Evolutionary conservation across 805 yeast species (phyloP).

Genomic region (Diddensiella caesifluorescens): DNA sequence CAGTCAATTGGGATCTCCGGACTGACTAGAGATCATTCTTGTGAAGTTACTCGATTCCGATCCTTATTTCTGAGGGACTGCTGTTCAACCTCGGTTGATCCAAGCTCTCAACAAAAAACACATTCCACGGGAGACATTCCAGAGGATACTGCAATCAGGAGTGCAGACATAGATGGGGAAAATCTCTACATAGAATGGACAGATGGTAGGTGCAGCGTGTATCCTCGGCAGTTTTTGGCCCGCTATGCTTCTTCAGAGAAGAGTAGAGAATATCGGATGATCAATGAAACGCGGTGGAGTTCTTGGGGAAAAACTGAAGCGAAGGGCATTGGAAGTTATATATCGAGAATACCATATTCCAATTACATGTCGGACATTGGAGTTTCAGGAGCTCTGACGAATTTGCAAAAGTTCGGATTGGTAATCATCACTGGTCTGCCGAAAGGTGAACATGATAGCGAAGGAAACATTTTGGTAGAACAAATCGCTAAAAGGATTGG

Average conservation of each 20-base stretch:
- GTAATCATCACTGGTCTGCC: constrained; percentile 53
- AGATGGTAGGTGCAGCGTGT: constrained; percentile 42
- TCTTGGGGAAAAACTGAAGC: constrained; percentile 8
- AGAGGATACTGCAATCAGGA: constrained; percentile 32
- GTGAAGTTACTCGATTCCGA: constrained; percentile 20
- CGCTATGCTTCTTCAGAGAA: constrained; percentile 37
- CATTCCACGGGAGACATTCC: constrained; percentile 51
- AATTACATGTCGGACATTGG: no score
- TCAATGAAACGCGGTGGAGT: constrained; percentile 26
- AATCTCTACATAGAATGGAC: constrained; percentile 43
- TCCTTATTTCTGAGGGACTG: constrained; percentile 58
- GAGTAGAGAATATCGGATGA: constrained; percentile 34
- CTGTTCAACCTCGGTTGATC: constrained; percentile 50
- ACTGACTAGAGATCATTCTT: constrained; percentile 6
- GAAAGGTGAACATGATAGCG: constrained; percentile 24
- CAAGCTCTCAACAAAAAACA: constrained; percentile 52
- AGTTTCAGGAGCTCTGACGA: constrained; percentile 39
- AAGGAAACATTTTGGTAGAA: constrained; percentile 34
- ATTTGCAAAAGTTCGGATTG: constrained; percentile 53
- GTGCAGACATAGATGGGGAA: constrained; percentile 28
- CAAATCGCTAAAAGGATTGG: constrained; percentile 53
- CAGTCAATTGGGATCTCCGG: constrained; percentile 14
- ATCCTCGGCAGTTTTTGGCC: constrained; percentile 43
- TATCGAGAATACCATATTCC: no score
- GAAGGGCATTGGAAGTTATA: no score